These are phyloP conservation scores for Erigeron philadelphicus DNA, from an alignment of 140 eudicot species.

Conservation along the genomic window DNA sequence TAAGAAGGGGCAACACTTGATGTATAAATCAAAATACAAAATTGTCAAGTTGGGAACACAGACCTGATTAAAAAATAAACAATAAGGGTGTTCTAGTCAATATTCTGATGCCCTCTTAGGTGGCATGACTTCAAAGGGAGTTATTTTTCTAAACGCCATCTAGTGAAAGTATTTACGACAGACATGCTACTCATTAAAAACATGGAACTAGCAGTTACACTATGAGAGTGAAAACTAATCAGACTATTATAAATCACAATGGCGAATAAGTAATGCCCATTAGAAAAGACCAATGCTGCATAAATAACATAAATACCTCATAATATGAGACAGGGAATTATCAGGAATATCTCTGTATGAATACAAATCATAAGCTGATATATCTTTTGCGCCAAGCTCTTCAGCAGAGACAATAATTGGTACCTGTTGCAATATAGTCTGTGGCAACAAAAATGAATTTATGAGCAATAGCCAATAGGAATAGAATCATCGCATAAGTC, in stretches of 20 bases:
- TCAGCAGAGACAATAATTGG: conserved; percentile 65
- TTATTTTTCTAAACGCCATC: not conserved
- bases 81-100: not conserved
- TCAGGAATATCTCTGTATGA: conserved; percentile 50
- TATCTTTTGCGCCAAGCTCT: conserved; percentile 65
- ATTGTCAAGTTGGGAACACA: conserved; percentile 6
- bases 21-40: not conserved
- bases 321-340: conserved; percentile 54
- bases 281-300: conserved; percentile 2
- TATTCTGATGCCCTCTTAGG: conserved; percentile 7
- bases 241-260: not conserved
- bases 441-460: conserved; percentile 18
- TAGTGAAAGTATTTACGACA: conserved; percentile 3
- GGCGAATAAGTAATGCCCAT: not conserved
- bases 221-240: not conserved
- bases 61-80: conserved; percentile 1
- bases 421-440: conserved; percentile 54
- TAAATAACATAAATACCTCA: conserved; percentile 40
- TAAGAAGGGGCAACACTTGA: not conserved
- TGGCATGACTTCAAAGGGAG: not conserved
- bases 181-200: not conserved
- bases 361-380: conserved; percentile 50
- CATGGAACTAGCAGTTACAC: not conserved
- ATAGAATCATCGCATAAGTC: not conserved
- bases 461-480: conserved; percentile 8